phyloP scores from a whole-genome alignment of 192 early-diverging fungal species.

The Hyaloraphidium curvatum region DNA sequence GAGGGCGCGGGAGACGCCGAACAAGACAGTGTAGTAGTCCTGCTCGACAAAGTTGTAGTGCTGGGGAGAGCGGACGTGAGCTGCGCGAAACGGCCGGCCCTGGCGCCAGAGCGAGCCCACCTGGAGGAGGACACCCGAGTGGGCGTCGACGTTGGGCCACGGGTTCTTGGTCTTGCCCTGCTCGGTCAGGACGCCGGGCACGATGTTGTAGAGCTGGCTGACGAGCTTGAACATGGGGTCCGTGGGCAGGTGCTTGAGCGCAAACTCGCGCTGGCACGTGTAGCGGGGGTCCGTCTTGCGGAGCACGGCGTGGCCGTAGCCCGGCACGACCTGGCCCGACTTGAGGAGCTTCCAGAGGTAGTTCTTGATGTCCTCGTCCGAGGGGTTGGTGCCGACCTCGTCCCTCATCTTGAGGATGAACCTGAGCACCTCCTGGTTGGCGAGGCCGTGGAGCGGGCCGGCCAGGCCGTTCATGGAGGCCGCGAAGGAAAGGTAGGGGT shows the following conservation, averaged over 20 bases:
- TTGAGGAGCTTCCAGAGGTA: constrained; percentile 94
- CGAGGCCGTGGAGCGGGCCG: constrained; percentile 97
- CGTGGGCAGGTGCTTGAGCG: constrained; percentile 89
- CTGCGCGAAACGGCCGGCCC: background rate
- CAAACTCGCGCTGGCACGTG: constrained; percentile 95
- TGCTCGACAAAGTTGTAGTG: constrained; percentile 94
- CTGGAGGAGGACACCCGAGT: constrained; percentile 86
- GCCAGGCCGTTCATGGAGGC: constrained; percentile 94
- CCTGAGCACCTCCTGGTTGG: constrained; percentile 98
- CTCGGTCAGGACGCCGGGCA: constrained; percentile 84
- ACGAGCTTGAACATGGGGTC: constrained; percentile 95
- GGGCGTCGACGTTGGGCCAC: constrained; percentile 99
- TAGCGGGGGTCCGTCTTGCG: constrained; percentile 96
- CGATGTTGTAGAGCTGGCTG: constrained; percentile 91
- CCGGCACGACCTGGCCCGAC: constrained; percentile 89
- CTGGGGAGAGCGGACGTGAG: constrained; percentile 16
- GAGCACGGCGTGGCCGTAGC: constrained; percentile 97
- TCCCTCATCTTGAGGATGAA: constrained; percentile 89
- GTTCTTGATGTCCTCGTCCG: constrained; percentile 86
- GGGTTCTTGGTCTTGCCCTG: constrained; percentile 99
- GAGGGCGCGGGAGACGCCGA: constrained; percentile 94
- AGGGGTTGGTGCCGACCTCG: constrained; percentile 62
- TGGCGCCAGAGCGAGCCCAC: constrained; percentile 3
- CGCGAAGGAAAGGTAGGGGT: constrained; percentile 94
- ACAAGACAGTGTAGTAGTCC: constrained; percentile 98